Evolutionary conservation across 2,329 filamentous ascomycete genomes (phyloP), one percentile per base, ranked within the genome.

Genomic region (Aspergillus terreus): DNA sequence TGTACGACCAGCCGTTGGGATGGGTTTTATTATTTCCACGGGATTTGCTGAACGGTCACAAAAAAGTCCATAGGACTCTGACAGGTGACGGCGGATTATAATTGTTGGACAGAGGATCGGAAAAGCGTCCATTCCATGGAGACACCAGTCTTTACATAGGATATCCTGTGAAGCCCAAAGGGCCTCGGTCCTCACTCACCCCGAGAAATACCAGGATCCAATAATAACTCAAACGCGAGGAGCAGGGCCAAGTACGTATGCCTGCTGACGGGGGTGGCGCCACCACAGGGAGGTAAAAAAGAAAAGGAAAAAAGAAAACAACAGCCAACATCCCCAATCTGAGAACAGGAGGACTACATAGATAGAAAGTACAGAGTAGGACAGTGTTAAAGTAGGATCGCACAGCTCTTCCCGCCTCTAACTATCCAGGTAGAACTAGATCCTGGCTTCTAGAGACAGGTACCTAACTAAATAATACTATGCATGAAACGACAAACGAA

Each of bases 191-290:
- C 9, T 10, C 10, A 12, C 6, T 23, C 23, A 42, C 17, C 4
- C 17, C 40, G 2, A 10, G 12, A 43, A n/a, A 9, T 33, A 10
- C 33, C 35, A 38, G 14, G 27, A 46, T 46, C 33, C 35, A 46
- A 53, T 47, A 46, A 44, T 43, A 55, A 53, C 47, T 46, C 47
- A 53, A 30, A 50, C 48, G 50, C 35, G 33, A 55, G 52, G 50
- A 55, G 53, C 46, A 23, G 19, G n/a, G 30, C 47, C 32, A 44
- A 15, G 41, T 30, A 21, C n/a, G 23, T 48, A 48, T 48, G 43
- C 27, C 46, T 44, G 45, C 46, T 51, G 49, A 56, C 47, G 43
- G 38, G 38, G 32, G 46, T 47, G 51, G 54, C 53, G 53, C 53
- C 54, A 56, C 54, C 49, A 35, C 5, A 49, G 46, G 46, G 42